Percentiles rank a stretch among this genome's conserved stretches.
phyloP scores from a whole-genome alignment of 805 yeast genomes.

The Cyberlindnera maclurae region DNA sequence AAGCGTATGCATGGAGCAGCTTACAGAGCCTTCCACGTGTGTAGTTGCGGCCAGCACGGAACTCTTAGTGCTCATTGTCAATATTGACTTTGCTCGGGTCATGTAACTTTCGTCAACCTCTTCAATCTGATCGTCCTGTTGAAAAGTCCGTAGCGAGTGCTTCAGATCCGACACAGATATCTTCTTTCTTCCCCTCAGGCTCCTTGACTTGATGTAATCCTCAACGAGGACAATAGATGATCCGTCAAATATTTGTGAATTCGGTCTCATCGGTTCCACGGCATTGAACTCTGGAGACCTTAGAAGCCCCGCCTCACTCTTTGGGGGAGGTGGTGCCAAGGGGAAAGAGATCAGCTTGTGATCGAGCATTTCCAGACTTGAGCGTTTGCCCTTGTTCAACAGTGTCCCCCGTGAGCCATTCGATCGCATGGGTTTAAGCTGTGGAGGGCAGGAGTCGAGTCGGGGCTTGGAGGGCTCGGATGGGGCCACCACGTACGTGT shows the following conservation, averaged over 20 bases:
- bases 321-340: conserved; percentile 26
- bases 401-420: too few relatives aligned
- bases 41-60: not conserved
- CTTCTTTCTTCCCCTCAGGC: conserved; percentile 16
- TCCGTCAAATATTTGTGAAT: conserved; percentile 13
- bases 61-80: conserved; percentile 3
- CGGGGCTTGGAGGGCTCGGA: too few relatives aligned
- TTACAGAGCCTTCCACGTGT: not conserved
- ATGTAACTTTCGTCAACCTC: conserved; percentile 7
- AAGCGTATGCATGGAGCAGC: not conserved
- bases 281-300: conserved; percentile 1
- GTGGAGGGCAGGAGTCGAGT: too few relatives aligned
- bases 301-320: not conserved
- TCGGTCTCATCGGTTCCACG: conserved; percentile 6
- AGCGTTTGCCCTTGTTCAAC: conserved; percentile 10
- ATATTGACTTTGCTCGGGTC: conserved; percentile 11
- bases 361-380: conserved; percentile 34
- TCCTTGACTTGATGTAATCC: conserved; percentile 39
- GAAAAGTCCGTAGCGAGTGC: conserved; percentile 18
- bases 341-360: conserved; percentile 32
- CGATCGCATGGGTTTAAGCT: too few relatives aligned
- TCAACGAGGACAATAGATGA: conserved; percentile 42
- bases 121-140: not conserved
- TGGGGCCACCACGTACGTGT: conserved; percentile 2
- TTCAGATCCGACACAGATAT: conserved; percentile 30